Base-by-base conservation (phyloP, 768 basidiomycete genomes). In the Trametes meyenii region DNA sequence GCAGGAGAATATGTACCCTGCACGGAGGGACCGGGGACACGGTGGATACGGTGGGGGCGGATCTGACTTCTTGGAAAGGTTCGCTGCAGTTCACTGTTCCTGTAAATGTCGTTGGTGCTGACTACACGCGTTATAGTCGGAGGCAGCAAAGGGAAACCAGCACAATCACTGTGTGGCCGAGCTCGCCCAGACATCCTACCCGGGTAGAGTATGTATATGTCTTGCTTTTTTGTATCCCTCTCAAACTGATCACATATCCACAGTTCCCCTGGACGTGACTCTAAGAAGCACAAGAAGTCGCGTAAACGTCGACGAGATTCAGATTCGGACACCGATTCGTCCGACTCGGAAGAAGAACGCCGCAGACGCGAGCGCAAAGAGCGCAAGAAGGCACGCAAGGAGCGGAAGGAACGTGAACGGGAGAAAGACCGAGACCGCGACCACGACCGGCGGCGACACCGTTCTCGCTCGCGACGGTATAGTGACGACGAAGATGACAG, bases 121-220 rank as follows among this genome's bases (percentile, higher is more conserved):
- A 60, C 16, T 1, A 38, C n/a, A 12, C 14, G 40, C 13, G 8
- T 45, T 43, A 53, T 61, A 94, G 92, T 67, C 92, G 93, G 35
- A 80, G 90, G 57, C 70, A 78, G 49, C 87, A 93, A 70, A 80
- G 93, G 50, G 85, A 85, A 66, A 77, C 67, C 5, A 82, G 75
- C 10, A 79, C 78, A 5, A 72, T 85, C 1, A 81, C 81, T 66
- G 79, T 92, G n/a, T 95, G 93, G 93, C 93, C 93, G 1, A 74
- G 85, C 3, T 94, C 93, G 2, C 93, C 93, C 0, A 88, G 87
- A 64, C 83, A 80, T 11, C 85, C 85, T 56, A 75, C 81, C 39
- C 83, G 90, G 39, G 73, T 60, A 21, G 62, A 64, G 62, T 64
- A 74, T 48, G 64, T 84, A 85, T 90, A 74, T 33, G 86, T 77